Base-by-base conservation (phyloP, 2,329 filamentous ascomycete species). In the Neonectria faginata region DNA sequence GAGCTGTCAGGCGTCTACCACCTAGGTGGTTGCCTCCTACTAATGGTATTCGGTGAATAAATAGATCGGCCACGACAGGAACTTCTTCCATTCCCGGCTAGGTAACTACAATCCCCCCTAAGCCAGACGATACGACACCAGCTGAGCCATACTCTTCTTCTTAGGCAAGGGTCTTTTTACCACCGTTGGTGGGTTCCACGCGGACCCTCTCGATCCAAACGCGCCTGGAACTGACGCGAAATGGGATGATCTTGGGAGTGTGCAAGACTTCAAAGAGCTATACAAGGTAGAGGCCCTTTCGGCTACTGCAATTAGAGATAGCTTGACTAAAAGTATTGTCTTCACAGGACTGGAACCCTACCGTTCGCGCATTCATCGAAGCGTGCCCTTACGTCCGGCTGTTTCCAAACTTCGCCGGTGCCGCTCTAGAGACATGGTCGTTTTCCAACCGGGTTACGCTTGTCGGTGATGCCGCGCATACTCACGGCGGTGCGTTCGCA, bases 381-480 rank as follows among this genome's bases (percentile, higher is more conserved):
- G 77, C 78, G 3, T 78, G 78, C 4, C 83, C 82, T 0, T 75
- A 78, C 52, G 79, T 79, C 1, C 75, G 76, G 16, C 60, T 82
- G 0, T 84, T 81, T 52, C 81, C 82, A 4, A 84, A 84, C 64
- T 76, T 78, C 7, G 78, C 81, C 0, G 82, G 79, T 0, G 70
- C 78, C 4, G 73, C 75, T 7, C 74, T 84, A 1, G 73, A 79
- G 2, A 79, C 77, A 0, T 84, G 82, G 82, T 74, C 81, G 0
- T 75, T 84, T 16, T 75, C 73, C 5, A 69, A 70, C 16, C 69
- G 74, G 2, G 77, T 80, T 0, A 79, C 78, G 0, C 74, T 82
- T 0, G 79, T 76, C 0, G 80, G 80, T 2, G 80, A 82, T 10
- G 80, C 80, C 0, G 79, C 79, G 0, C 79, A 81, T 18, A 79